Percentiles rank a stretch among this genome's conserved stretches.
Conservation (phyloP, 768 basidiomycete species). For the Pleurotus salmoneostramineus region DNA sequence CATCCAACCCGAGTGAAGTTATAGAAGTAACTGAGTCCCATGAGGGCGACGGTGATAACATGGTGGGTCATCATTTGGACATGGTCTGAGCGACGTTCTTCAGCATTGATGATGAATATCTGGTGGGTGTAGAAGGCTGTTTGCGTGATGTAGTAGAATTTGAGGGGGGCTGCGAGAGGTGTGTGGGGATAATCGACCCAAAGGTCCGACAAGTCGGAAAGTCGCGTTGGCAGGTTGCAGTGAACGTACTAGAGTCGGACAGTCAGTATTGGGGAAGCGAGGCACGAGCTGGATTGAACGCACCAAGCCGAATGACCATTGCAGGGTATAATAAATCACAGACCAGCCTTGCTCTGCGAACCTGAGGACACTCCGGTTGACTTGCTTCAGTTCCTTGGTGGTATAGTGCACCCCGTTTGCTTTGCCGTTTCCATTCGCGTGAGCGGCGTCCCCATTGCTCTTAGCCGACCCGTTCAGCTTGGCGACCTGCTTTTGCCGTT, state of each 20-base stretch:
- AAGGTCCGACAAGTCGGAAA: slow-evolving; percentile 59
- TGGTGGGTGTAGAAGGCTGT: slow-evolving; percentile 91
- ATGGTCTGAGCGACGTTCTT: slow-evolving; percentile 90
- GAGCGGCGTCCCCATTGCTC: slow-evolving; percentile 16
- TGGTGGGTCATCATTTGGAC: slow-evolving; percentile 97
- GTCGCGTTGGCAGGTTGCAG: slow-evolving; percentile 58
- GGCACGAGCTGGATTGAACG: slow-evolving; percentile 30
- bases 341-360: slow-evolving; percentile 98
- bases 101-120: slow-evolving; percentile 87
- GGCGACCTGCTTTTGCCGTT: slow-evolving; percentile 17
- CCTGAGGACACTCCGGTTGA: slow-evolving; percentile 72
- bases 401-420: slow-evolving; percentile 19
- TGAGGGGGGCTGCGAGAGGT: slow-evolving; percentile 74
- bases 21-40: slow-evolving; percentile 72
- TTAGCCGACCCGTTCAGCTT: slow-evolving; percentile 4
- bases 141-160: slow-evolving; percentile 87
- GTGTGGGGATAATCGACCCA: slow-evolving; percentile 85
- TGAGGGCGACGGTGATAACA: slow-evolving; percentile 78
- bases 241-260: slow-evolving; percentile 68
- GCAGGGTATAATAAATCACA: slow-evolving; percentile 71
- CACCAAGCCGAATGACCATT: slow-evolving; percentile 80
- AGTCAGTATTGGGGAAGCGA: not conserved
- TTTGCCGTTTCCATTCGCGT: slow-evolving; percentile 26
- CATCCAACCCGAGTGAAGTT: slow-evolving; percentile 90
- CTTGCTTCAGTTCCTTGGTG: slow-evolving; percentile 48